phyloP scores from a whole-genome alignment of 805 yeast species.

The Candida ipomoeae region DNA sequence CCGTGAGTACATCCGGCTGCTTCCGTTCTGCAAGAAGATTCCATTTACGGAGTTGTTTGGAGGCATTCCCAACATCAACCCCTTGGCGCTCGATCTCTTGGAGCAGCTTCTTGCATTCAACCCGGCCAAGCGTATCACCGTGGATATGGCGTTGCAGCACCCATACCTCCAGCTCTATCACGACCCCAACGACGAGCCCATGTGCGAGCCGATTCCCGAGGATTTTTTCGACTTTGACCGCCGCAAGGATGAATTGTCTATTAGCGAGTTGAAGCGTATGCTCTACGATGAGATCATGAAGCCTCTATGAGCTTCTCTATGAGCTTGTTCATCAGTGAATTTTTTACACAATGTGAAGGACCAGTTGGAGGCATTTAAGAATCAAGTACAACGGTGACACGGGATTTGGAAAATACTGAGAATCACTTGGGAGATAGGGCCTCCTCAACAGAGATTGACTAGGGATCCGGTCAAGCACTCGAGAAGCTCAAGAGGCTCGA shows the following conservation, averaged over 20 bases:
- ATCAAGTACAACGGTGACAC: too few relatives aligned
- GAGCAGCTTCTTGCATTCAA: slow-evolving; percentile 64
- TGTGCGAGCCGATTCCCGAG: slow-evolving; percentile 74
- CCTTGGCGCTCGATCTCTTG: slow-evolving; percentile 55
- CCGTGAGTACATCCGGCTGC: slow-evolving; percentile 75
- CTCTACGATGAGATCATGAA: slow-evolving; percentile 79
- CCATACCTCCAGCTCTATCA: slow-evolving; percentile 90
- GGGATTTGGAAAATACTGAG: too few relatives aligned
- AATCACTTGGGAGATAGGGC: too few relatives aligned
- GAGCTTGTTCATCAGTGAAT: neutral
- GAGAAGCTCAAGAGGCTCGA: too few relatives aligned
- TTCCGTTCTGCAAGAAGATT: slow-evolving; percentile 63
- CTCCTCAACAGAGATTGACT: too few relatives aligned
- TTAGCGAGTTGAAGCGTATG: slow-evolving; percentile 72
- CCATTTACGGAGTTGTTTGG: slow-evolving; percentile 22
- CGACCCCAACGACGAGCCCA: slow-evolving; percentile 92
- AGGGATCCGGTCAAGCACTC: too few relatives aligned
- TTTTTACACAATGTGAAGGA: too few relatives aligned
- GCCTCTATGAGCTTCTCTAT: slow-evolving; percentile 34
- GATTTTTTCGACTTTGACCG: slow-evolving; percentile 89
- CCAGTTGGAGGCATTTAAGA: too few relatives aligned
- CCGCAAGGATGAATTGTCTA: slow-evolving; percentile 70
- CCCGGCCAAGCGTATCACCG: slow-evolving; percentile 68
- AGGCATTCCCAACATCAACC: slow-evolving; percentile 28
- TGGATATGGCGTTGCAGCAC: slow-evolving; percentile 71